These are phyloP conservation scores for Colletotrichum simmondsii DNA, from an alignment of 2,329 filamentous ascomycete genomes.

Conservation along the genomic window DNA sequence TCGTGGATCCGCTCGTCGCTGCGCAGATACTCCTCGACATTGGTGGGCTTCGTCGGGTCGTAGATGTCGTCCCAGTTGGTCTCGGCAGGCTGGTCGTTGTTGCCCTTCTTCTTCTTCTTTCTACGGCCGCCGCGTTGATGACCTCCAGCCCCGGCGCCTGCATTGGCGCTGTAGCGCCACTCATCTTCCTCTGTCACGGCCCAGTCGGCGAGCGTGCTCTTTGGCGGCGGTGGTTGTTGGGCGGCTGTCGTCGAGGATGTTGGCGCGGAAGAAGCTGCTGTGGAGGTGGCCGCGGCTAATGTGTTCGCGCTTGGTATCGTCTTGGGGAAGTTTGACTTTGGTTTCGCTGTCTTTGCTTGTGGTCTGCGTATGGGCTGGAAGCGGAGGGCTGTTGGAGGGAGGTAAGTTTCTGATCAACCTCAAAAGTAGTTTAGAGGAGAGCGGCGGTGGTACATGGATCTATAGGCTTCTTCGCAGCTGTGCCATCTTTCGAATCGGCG, in stretches of 20 bases:
- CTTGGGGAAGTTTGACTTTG: slow-evolving; percentile 70
- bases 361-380: slow-evolving; percentile 90
- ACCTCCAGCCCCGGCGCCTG: slow-evolving; percentile 63
- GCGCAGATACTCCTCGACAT: slow-evolving; percentile 83
- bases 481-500: slow-evolving; percentile 57
- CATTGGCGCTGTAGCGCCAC: slow-evolving; percentile 67
- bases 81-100: slow-evolving; percentile 63
- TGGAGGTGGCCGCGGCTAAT: slow-evolving; percentile 41
- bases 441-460: slow-evolving; percentile 49
- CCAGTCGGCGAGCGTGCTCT: slow-evolving; percentile 85
- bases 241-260: slow-evolving; percentile 44
- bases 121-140: slow-evolving; percentile 82
- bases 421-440: slow-evolving; percentile 1
- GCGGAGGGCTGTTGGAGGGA: slow-evolving; percentile 67
- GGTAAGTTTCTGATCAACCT: slow-evolving; percentile 41
- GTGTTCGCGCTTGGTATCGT: slow-evolving; percentile 44
- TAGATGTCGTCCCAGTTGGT: slow-evolving; percentile 95
- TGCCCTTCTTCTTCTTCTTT: slow-evolving; percentile 77
- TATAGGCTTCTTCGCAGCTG: slow-evolving; percentile 68
- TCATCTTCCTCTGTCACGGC: slow-evolving; percentile 82
- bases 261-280: slow-evolving; percentile 49
- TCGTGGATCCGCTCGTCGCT: slow-evolving; percentile 87
- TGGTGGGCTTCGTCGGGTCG: slow-evolving; percentile 84
- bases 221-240: slow-evolving; percentile 59
- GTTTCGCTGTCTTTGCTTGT: slow-evolving; percentile 66